phyloP scores from a whole-genome alignment of 2,329 filamentous ascomycete species.

The Beauveria medogensis region DNA sequence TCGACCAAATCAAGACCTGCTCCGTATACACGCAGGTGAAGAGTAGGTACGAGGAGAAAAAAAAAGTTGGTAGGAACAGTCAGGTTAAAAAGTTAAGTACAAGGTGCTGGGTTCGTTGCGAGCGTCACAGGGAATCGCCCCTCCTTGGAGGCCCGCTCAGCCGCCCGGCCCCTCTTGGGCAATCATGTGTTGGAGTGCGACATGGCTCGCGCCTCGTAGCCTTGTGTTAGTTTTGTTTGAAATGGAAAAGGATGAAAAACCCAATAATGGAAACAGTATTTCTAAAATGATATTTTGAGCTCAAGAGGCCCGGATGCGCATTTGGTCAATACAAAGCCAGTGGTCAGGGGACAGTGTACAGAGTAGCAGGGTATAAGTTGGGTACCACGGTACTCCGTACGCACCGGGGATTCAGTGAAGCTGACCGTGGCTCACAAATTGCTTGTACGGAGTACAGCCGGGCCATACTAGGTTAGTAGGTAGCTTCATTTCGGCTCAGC shows the following conservation, averaged over 20 bases:
- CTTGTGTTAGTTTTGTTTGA: no score
- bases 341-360: not conserved
- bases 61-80: not conserved
- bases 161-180: slow-evolving; percentile 1
- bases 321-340: not conserved
- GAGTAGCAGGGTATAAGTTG: not conserved
- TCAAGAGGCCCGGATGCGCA: no score
- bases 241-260: no score
- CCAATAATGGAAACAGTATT: no score
- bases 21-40: not conserved
- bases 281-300: no score
- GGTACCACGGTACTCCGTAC: no score
- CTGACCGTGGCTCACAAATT: not conserved
- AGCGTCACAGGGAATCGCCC: slow-evolving; percentile 8
- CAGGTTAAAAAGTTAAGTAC: not conserved
- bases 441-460: no score
- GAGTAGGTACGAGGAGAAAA: not conserved
- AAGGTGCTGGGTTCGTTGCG: not conserved
- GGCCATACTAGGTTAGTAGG: no score
- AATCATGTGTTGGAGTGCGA: not conserved
- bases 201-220: no score
- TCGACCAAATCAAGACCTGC: not conserved
- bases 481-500: not conserved
- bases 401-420: not conserved
- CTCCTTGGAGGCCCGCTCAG: slow-evolving; percentile 7